Evolutionary conservation across 2,329 filamentous ascomycete genomes (phyloP).

Genomic region (Talaromyces pinophilus): DNA sequence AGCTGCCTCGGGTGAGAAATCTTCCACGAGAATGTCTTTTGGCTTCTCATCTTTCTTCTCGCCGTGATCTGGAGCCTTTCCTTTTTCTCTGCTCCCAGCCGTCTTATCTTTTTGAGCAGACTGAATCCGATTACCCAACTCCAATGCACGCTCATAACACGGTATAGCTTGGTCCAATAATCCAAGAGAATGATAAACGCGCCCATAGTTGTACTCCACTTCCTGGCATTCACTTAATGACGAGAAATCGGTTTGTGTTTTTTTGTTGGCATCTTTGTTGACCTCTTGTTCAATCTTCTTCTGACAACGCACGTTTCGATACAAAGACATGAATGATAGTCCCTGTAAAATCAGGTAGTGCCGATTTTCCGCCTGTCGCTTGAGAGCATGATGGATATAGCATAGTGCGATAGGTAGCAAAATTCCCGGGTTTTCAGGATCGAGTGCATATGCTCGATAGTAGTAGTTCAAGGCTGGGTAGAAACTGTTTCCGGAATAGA

Average conservation of each 20-base stretch:
- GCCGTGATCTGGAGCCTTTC: neutral
- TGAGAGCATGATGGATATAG: conserved; percentile 86
- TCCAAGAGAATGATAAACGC: conserved; percentile 74
- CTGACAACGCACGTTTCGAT: conserved; percentile 62
- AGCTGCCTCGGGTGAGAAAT: conserved; percentile 70
- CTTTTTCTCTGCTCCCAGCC: neutral
- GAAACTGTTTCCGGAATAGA: conserved; percentile 81
- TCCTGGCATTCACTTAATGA: conserved; percentile 62
- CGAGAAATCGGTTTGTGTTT: conserved; percentile 28
- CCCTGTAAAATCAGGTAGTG: conserved; percentile 87
- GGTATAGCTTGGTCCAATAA: conserved; percentile 70
- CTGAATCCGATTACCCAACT: conserved; percentile 51
- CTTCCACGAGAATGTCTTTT: conserved; percentile 46
- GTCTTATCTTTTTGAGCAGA: conserved; percentile 8
- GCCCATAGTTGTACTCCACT: conserved; percentile 77
- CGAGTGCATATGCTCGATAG: conserved; percentile 70
- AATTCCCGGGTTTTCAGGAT: conserved; percentile 74
- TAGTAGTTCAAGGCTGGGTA: conserved; percentile 86
- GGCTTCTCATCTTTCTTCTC: neutral
- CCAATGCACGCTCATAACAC: conserved; percentile 66
- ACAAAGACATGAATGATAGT: conserved; percentile 74
- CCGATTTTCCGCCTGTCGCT: conserved; percentile 84
- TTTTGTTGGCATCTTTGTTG: neutral
- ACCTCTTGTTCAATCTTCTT: conserved; percentile 23
- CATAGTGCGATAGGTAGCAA: conserved; percentile 78